phyloP scores from a whole-genome alignment of 257 asterid genomes.

The Rubia yunnanensis region DNA sequence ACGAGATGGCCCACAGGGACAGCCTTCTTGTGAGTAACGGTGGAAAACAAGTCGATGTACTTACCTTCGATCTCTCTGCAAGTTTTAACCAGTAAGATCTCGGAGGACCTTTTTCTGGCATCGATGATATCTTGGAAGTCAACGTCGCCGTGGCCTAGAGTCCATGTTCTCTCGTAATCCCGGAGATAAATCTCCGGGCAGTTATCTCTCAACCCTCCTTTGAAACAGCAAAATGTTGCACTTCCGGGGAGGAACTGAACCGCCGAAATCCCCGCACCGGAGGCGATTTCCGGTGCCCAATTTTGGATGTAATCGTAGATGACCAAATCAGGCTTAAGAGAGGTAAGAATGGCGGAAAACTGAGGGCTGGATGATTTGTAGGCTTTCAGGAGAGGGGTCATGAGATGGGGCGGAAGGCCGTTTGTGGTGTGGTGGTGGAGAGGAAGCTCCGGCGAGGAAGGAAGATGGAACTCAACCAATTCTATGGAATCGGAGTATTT shows the following conservation, averaged over 20 bases:
- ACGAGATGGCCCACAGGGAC: slow-evolving; percentile 2
- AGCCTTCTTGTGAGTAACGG: background rate
- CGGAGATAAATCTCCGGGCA: background rate
- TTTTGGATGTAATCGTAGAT: slow-evolving; percentile 20
- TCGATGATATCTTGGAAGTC: background rate
- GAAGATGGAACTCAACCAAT: slow-evolving; percentile 29
- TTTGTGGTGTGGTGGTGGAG: slow-evolving; percentile 1
- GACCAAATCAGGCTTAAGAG: slow-evolving; percentile 42
- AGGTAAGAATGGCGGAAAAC: slow-evolving; percentile 40
- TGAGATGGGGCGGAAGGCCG: slow-evolving; percentile 1
- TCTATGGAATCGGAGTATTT: slow-evolving; percentile 15
- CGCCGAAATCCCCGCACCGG: slow-evolving; percentile 15
- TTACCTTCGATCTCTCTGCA: slow-evolving; percentile 35
- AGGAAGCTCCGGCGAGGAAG: slow-evolving; percentile 11
- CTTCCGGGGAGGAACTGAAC: slow-evolving; percentile 32
- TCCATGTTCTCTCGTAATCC: background rate
- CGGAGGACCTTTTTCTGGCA: background rate
- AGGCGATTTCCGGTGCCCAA: slow-evolving; percentile 34
- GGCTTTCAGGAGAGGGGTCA: slow-evolving; percentile 17
- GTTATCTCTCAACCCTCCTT: background rate
- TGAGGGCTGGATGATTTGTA: slow-evolving; percentile 9
- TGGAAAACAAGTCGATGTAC: slow-evolving; percentile 26
- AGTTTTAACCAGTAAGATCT: slow-evolving; percentile 19
- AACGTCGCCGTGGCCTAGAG: background rate
- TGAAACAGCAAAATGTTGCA: slow-evolving; percentile 23